Percentiles rank a stretch among this genome's conserved stretches.
phyloP scores from a whole-genome alignment of 148 eudicot species.

The Beta vulgaris region DNA sequence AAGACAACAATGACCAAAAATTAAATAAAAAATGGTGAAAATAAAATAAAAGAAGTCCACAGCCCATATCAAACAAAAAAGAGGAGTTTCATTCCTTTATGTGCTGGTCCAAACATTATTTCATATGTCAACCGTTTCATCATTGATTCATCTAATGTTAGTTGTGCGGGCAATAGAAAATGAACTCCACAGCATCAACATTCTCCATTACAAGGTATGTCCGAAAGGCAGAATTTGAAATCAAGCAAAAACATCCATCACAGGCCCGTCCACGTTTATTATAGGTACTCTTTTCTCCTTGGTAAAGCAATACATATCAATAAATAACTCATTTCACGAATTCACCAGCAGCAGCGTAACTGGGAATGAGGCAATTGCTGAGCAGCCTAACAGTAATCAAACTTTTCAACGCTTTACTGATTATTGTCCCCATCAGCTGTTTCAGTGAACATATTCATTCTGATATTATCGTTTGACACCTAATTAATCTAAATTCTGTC shows the following conservation, averaged over 20 bases:
- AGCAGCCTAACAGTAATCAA: too few species aligned
- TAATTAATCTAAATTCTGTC: not conserved
- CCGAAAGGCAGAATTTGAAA: not conserved
- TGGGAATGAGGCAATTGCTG: too few species aligned
- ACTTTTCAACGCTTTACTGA: not conserved
- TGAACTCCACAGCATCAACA: not conserved
- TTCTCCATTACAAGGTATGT: not conserved
- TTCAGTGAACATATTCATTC: not conserved
- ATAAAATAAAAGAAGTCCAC: not conserved
- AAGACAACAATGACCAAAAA: too few species aligned
- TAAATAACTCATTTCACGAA: not conserved
- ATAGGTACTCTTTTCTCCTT: not conserved
- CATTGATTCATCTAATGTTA: not conserved
- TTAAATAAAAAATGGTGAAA: not conserved
- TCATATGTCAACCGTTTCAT: not conserved
- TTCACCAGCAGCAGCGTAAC: not conserved
- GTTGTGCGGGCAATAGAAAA: not conserved
- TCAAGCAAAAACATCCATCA: not conserved
- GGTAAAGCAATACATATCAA: too few species aligned
- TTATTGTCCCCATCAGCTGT: not conserved
- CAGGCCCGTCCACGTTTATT: not conserved
- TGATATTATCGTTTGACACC: not conserved
- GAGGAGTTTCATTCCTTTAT: too few species aligned
- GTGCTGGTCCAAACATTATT: too few species aligned
- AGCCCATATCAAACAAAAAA: not conserved